phyloP scores from a whole-genome alignment of 352 stramenopile species.

The Phytophthora constricta region DNA sequence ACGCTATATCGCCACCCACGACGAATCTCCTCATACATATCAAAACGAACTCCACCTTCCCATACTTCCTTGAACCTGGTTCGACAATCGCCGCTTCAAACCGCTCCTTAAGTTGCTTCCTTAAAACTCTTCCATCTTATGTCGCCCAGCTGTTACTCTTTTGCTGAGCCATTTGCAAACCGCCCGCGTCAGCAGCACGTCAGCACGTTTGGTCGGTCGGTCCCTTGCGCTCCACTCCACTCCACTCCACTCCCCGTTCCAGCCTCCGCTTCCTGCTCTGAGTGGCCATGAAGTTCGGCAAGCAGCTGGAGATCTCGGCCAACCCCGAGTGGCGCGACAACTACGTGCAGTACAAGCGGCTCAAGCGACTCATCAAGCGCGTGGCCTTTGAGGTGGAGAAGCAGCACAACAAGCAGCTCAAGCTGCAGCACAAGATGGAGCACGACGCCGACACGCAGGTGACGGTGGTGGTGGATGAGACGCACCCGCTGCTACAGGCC shows the following conservation, averaged over 20 bases:
- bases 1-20: too few species aligned
- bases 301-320: slow-evolving; percentile 91
- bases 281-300: slow-evolving; percentile 92
- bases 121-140: too few species aligned
- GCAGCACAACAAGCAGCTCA: slow-evolving; percentile 73
- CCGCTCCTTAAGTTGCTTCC: too few species aligned
- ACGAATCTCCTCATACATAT: too few species aligned
- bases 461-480: slow-evolving; percentile 65
- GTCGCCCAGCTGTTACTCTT: too few species aligned
- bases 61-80: too few species aligned
- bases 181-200: slow-evolving; percentile 3
- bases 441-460: slow-evolving; percentile 33
- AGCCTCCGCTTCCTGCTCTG: not conserved
- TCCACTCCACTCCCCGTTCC: too few species aligned
- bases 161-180: slow-evolving; percentile 27
- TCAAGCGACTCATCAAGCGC: slow-evolving; percentile 92
- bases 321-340: slow-evolving; percentile 90
- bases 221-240: too few species aligned
- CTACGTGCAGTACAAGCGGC: slow-evolving; percentile 93
- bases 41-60: too few species aligned
- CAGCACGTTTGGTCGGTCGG: too few species aligned
- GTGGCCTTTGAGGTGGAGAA: slow-evolving; percentile 91
- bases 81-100: too few species aligned
- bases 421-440: slow-evolving; percentile 62
- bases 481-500: slow-evolving; percentile 58